Base-by-base conservation (phyloP, 805 yeast genomes). In the Wickerhamiella dianesei region DNA sequence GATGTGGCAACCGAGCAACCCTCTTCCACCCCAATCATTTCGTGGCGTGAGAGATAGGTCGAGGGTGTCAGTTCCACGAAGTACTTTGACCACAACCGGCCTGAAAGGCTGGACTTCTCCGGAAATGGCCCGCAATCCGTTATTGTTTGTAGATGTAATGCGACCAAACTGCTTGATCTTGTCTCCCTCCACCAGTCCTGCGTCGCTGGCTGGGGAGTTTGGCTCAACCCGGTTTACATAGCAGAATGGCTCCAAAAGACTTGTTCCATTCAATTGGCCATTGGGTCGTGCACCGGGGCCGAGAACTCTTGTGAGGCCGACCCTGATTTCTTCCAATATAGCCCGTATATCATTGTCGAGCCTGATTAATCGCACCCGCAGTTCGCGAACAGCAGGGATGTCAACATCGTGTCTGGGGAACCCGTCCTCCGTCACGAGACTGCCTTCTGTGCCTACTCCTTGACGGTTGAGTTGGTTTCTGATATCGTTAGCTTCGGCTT, bases 321-420 rank as follows among this genome's bases (percentile, higher is more conserved):
- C 50, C 32, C 75, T 76, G 5, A 85, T 60, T 19, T 66, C 60
- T 3, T 63, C 59, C 54, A 78, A 59, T 5, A 84, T 64, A 14
- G 56, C 60, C 43, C 67, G 68, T 52, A 79, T 68, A 62, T 89
- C 96, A 57, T 86, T 88, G 48, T 80, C 69, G 37, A 82, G 66
- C 45, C 82, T 68, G 35, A 82, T 76, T 29, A 88, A 76, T 56
- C 73, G 74, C 8, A 77, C 73, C 49, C 96, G 66, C 1, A 79
- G 59, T 8, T 73, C 60, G 45, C 95, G 66, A 12, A 86, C 55
- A 44, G 73, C 73, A 2, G 86, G 76, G 3, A 89, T 82, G 56
- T 89, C 94, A 21, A 89, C 71, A 58, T 89, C 96, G 16, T 69
- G 62, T 40, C 96, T 66, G 0, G 98, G 98, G 56, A 75, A 89